Evolutionary conservation across 805 yeast genomes (phyloP).

Genomic region (Ogataea corticis): DNA sequence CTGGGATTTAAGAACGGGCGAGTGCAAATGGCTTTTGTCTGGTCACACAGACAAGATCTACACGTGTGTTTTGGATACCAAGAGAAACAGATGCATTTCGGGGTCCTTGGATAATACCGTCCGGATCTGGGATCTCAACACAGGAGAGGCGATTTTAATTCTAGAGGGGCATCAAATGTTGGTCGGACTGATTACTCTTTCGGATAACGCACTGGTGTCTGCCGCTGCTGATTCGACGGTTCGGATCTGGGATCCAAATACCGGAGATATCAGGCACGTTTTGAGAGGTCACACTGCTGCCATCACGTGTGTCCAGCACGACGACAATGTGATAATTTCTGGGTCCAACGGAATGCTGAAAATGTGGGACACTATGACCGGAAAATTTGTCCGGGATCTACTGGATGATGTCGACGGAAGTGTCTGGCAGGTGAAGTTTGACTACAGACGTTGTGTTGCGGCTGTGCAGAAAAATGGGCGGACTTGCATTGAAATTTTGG

Average conservation of each 20-base stretch:
- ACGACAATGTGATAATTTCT: slow-evolving; percentile 78
- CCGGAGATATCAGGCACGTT: slow-evolving; percentile 63
- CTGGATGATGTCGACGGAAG: slow-evolving; percentile 75
- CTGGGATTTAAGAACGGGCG: slow-evolving; percentile 81
- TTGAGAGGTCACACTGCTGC: slow-evolving; percentile 84
- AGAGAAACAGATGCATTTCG: slow-evolving; percentile 77
- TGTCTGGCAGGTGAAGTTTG: slow-evolving; percentile 94
- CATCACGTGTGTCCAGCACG: slow-evolving; percentile 91
- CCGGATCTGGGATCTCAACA: slow-evolving; percentile 83
- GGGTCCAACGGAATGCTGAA: slow-evolving; percentile 88
- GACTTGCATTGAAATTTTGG: slow-evolving; percentile 82
- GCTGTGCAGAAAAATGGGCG: slow-evolving; percentile 74
- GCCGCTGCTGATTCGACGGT: slow-evolving; percentile 96
- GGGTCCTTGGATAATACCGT: slow-evolving; percentile 91
- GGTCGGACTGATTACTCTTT: slow-evolving; percentile 82
- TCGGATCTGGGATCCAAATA: slow-evolving; percentile 88
- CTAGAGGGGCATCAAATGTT: slow-evolving; percentile 86
- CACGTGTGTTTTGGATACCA: slow-evolving; percentile 79
- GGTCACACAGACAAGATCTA: slow-evolving; percentile 91
- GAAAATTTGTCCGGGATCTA: slow-evolving; percentile 71
- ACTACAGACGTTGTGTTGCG: slow-evolving; percentile 80
- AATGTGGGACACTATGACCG: slow-evolving; percentile 82
- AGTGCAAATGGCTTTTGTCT: slow-evolving; percentile 67
- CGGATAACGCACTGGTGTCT: slow-evolving; percentile 75
- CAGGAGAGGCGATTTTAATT: slow-evolving; percentile 67